Conservation (phyloP, 75 land plant species). For the Ceratopteris richardii region DNA sequence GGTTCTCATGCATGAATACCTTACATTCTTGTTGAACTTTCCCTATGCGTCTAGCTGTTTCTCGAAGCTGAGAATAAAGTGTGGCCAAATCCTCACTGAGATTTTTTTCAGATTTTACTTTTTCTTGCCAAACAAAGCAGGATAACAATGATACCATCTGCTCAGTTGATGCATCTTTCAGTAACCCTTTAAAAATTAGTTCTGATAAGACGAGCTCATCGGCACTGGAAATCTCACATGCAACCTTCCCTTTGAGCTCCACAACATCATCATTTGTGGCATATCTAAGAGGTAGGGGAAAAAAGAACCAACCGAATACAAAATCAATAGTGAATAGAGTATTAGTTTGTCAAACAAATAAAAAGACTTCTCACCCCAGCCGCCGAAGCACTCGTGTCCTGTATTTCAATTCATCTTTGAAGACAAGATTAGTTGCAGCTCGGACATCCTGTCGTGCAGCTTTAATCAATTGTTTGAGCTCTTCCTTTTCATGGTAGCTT, state of each 20-base stretch:
- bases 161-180: constrained; percentile 74
- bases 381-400: constrained; percentile 82
- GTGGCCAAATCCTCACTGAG: constrained; percentile 77
- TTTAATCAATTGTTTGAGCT: constrained; percentile 57
- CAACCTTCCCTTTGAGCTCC: constrained; percentile 92
- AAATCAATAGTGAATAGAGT: too few relatives aligned
- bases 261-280: constrained; percentile 86
- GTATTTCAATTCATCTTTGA: constrained; percentile 91
- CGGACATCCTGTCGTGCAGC: constrained; percentile 64
- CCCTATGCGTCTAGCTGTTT: constrained; percentile 79
- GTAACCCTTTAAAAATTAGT: constrained; percentile 72
- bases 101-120: constrained; percentile 54
- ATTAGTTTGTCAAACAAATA: too few relatives aligned
- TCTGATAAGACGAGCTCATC: constrained; percentile 90
- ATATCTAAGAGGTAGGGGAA: constrained; percentile 63
- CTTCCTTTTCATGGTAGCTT: constrained; percentile 61
- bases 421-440: constrained; percentile 70
- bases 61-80: constrained; percentile 71
- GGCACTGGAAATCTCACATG: constrained; percentile 92
- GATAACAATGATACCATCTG: constrained; percentile 92
- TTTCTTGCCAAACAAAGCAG: constrained; percentile 99
- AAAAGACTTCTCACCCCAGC: constrained; percentile 50
- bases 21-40: constrained; percentile 91
- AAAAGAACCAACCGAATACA: too few relatives aligned
- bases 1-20: constrained; percentile 35